These are phyloP conservation scores for Macrocystidia cucumis DNA, from an alignment of 1,284 basidiomycete genomes.

Conservation along the genomic window DNA sequence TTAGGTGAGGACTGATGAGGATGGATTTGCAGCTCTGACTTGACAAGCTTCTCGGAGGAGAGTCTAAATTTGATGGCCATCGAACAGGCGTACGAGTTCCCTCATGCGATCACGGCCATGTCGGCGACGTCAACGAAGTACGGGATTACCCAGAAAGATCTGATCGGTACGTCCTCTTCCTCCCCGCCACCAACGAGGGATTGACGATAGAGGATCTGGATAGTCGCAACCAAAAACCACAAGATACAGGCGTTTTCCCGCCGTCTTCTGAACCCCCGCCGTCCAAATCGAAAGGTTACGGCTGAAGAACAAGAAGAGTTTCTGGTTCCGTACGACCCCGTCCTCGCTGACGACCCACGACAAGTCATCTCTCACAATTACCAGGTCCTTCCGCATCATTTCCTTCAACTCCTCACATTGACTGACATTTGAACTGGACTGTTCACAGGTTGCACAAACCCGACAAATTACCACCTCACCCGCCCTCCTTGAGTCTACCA, in stretches of 20 bases:
- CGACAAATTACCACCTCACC: conserved; percentile 67
- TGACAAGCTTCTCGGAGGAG: conserved; percentile 59
- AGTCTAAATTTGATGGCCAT: conserved; percentile 45
- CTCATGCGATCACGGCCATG: conserved; percentile 62
- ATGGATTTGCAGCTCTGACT: conserved; percentile 48
- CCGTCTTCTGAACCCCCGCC: conserved; percentile 75
- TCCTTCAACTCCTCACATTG: conserved; percentile 3
- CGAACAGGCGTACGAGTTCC: conserved; percentile 69
- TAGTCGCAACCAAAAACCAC: conserved; percentile 72
- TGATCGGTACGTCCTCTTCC: conserved; percentile 58
- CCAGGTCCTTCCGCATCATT: conserved; percentile 38
- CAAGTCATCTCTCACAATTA: conserved; percentile 76
- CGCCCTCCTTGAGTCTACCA: conserved; percentile 87
- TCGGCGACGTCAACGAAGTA: conserved; percentile 77
- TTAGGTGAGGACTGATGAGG: conserved; percentile 2
- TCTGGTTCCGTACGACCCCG: conserved; percentile 79
- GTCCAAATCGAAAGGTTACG: conserved; percentile 76
- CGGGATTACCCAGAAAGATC: conserved; percentile 83
- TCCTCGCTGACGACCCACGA: conserved; percentile 69
- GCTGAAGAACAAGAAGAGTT: conserved; percentile 80
- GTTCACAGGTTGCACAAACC: conserved; percentile 55
- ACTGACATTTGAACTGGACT: conserved; percentile 3
- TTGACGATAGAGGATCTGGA: background rate
- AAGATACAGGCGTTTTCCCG: conserved; percentile 76
- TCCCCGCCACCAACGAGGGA: background rate